Conservation (phyloP, 371 early-diverging fungal genomes). For the Saksenaea vasiformis region DNA sequence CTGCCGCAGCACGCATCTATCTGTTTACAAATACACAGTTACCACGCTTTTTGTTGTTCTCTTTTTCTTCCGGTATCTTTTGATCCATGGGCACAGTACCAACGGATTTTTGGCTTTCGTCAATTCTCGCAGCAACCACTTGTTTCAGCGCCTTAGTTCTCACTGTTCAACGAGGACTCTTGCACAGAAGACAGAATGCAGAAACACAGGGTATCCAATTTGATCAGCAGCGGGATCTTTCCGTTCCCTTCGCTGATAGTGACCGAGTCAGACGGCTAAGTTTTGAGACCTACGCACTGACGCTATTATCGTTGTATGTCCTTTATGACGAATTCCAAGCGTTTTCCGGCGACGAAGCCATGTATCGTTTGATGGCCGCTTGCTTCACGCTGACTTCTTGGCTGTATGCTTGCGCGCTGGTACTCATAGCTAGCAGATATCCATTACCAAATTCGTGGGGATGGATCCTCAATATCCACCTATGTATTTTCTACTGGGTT, state of each 20-base stretch:
- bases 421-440: constrained; percentile 23
- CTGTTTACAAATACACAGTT: not conserved
- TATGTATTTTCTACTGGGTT: constrained; percentile 28
- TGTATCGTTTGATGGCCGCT: constrained; percentile 9
- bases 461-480: constrained; percentile 42
- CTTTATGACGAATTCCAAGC: constrained; percentile 10
- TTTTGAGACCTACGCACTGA: constrained; percentile 11
- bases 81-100: not conserved
- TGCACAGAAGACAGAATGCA: constrained; percentile 4
- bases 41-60: not conserved
- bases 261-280: constrained; percentile 18
- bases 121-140: not conserved
- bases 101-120: constrained; percentile 15
- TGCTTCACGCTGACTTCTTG: constrained; percentile 23
- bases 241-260: constrained; percentile 21
- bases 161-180: constrained; percentile 15
- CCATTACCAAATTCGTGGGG: constrained; percentile 39
- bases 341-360: not conserved
- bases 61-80: not conserved
- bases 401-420: constrained; percentile 28
- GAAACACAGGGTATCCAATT: constrained; percentile 6
- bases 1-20: not conserved
- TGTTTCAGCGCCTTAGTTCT: constrained; percentile 17
- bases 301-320: constrained; percentile 7
- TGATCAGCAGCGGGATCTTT: constrained; percentile 20